Evolutionary conservation across 2,329 filamentous ascomycete species (phyloP).

Genomic region (Chaetomiaceae sp.): DNA sequence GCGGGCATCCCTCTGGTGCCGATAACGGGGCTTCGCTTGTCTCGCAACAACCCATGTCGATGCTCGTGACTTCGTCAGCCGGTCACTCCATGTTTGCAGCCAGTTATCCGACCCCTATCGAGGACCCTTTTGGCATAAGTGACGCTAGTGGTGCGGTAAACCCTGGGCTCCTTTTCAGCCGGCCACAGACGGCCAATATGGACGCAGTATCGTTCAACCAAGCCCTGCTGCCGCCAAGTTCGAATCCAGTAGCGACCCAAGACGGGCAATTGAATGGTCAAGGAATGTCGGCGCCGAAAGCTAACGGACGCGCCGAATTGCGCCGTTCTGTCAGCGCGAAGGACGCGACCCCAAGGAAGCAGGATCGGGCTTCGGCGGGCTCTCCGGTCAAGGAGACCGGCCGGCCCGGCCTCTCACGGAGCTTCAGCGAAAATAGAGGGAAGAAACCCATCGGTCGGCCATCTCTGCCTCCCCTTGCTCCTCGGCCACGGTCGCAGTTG

Average conservation of each 20-base stretch:
- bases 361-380: conserved; percentile 40
- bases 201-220: conserved; percentile 34
- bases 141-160: conserved; percentile 48
- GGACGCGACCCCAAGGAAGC: conserved; percentile 40
- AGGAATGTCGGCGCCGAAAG: conserved; percentile 29
- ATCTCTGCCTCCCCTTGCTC: conserved; percentile 44
- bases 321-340: conserved; percentile 45
- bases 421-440: conserved; percentile 50
- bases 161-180: conserved; percentile 55
- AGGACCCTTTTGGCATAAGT: conserved; percentile 47
- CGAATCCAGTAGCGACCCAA: conserved; percentile 15
- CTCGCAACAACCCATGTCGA: conserved; percentile 45
- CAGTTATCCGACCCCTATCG: conserved; percentile 42
- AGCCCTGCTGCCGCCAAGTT: conserved; percentile 30
- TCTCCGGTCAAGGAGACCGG: conserved; percentile 49
- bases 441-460: conserved; percentile 40
- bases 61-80: conserved; percentile 36
- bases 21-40: conserved; percentile 45
- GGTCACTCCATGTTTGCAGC: conserved; percentile 38
- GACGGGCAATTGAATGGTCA: conserved; percentile 17
- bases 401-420: conserved; percentile 49
- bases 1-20: conserved; percentile 30
- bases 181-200: conserved; percentile 46
- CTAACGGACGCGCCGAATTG: conserved; percentile 34
- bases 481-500: conserved; percentile 29